Percentiles rank a stretch among this genome's conserved stretches.
Conservation (phyloP, 2,329 filamentous ascomycete species). For the Colletotrichum agaves region DNA sequence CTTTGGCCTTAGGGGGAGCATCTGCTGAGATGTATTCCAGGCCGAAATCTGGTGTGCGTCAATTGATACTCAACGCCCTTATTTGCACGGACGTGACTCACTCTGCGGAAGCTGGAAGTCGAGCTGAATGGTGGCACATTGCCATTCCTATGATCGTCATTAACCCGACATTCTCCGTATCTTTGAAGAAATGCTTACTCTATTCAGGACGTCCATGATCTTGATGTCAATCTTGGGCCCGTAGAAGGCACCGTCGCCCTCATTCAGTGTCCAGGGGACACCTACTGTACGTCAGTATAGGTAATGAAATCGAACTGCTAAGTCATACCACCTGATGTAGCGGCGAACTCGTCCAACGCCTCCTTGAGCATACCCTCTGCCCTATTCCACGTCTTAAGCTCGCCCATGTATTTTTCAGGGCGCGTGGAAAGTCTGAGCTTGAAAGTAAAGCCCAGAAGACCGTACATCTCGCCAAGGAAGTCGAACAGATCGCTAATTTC, state of each 20-base stretch:
- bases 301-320: conserved; percentile 42
- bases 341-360: conserved; percentile 81
- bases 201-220: conserved; percentile 85
- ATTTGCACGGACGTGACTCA: not conserved
- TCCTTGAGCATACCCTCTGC: conserved; percentile 85
- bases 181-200: conserved; percentile 59
- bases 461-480: conserved; percentile 80
- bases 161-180: not conserved
- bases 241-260: conserved; percentile 97
- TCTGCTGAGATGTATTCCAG: conserved; percentile 86
- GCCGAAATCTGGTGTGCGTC: conserved; percentile 77
- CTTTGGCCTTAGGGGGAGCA: conserved; percentile 50
- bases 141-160: conserved; percentile 57
- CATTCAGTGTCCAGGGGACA: conserved; percentile 82
- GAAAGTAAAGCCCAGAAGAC: conserved; percentile 76
- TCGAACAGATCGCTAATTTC: conserved; percentile 89
- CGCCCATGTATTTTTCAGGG: conserved; percentile 87
- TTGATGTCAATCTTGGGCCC: conserved; percentile 99
- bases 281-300: conserved; percentile 3
- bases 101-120: conserved; percentile 73
- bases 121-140: conserved; percentile 94
- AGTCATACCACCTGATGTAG: conserved; percentile 43
- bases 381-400: conserved; percentile 86
- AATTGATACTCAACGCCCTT: not conserved
- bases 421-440: conserved; percentile 95